Conservation (phyloP, 306 rosid species). For the Cajanus cajan region DNA sequence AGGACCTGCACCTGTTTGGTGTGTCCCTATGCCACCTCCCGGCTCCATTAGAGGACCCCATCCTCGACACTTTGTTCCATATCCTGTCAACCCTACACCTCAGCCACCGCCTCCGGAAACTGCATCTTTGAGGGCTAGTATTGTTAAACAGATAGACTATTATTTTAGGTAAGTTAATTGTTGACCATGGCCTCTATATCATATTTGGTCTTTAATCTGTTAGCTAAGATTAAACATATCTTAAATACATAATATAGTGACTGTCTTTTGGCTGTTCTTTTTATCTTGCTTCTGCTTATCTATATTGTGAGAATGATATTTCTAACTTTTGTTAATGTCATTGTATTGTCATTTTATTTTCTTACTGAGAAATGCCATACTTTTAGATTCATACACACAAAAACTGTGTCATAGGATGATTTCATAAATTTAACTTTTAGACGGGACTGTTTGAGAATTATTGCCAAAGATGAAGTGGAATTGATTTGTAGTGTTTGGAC, state of each 20-base stretch:
- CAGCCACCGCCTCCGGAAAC: conserved; percentile 55
- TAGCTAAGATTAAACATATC: neutral
- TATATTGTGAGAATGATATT: conserved; percentile 5
- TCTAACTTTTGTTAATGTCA: neutral
- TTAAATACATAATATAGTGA: neutral
- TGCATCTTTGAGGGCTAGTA: conserved; percentile 48
- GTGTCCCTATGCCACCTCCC: conserved; percentile 63
- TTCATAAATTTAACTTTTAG: conserved; percentile 13
- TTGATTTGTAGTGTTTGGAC: conserved; percentile 9
- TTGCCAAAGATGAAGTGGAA: conserved; percentile 16
- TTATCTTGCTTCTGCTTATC: neutral
- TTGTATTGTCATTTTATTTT: neutral
- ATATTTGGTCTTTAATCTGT: conserved; percentile 20
- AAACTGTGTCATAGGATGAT: conserved; percentile 1
- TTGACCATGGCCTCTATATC: conserved; percentile 1
- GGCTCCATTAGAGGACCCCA: conserved; percentile 70
- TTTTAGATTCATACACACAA: neutral
- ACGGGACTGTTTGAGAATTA: neutral
- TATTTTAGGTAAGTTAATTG: conserved; percentile 70
- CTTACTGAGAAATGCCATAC: neutral
- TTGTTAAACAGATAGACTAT: conserved; percentile 83
- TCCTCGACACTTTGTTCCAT: conserved; percentile 56
- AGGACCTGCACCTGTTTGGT: conserved; percentile 78
- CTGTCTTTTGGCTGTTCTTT: conserved; percentile 14
- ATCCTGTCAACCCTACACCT: conserved; percentile 56